Conservation (phyloP, 225 moss, liverwort and hornwort genomes). For the Straminergon stramineum region DNA sequence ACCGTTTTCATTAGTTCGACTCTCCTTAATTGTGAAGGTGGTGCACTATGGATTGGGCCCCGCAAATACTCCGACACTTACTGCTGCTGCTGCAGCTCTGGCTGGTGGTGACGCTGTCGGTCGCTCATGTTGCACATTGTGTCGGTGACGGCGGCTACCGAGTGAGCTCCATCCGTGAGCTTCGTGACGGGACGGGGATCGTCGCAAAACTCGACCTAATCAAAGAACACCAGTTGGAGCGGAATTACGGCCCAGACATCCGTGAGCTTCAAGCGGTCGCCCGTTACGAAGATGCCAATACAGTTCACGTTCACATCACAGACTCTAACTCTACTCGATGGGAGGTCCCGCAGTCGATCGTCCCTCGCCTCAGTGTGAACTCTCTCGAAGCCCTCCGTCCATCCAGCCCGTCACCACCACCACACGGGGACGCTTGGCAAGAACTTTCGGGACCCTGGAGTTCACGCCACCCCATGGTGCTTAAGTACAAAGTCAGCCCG, state of each 20-base stretch:
- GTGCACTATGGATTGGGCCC: background rate
- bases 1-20: background rate
- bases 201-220: constrained; percentile 15
- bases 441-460: background rate
- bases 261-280: background rate
- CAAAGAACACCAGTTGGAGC: background rate
- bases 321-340: constrained; percentile 16
- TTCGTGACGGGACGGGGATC: constrained; percentile 21
- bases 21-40: background rate
- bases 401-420: background rate
- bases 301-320: constrained; percentile 25
- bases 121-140: background rate
- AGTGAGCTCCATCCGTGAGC: constrained; percentile 7
- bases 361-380: constrained; percentile 11
- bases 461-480: constrained; percentile 6
- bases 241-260: constrained; percentile 20
- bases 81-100: constrained; percentile 3
- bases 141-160: constrained; percentile 19
- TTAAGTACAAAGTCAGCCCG: constrained; percentile 50
- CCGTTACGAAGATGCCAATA: constrained; percentile 14
- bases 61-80: background rate
- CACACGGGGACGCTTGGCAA: background rate
- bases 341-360: constrained; percentile 21
- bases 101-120: background rate
- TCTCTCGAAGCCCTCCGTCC: background rate